Conservation (phyloP, 495 filamentous ascomycete genomes). For the Neurospora intermedia region DNA sequence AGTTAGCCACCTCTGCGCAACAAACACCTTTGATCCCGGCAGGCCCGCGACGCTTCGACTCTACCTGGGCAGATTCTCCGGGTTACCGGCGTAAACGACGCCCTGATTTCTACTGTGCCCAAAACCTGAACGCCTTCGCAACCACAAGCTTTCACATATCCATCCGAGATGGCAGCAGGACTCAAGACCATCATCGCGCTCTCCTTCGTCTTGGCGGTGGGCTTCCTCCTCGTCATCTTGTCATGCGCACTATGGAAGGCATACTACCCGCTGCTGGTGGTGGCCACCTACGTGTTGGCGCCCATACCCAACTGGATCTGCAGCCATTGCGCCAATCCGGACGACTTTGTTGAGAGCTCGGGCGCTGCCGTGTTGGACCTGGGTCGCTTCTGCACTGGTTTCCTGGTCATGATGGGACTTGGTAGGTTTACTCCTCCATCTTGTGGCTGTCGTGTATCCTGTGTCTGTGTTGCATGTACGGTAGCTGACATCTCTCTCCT, state of each 20-base stretch:
- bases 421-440: constrained; percentile 48
- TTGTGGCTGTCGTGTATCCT: background rate
- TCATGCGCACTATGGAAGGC: constrained; percentile 88
- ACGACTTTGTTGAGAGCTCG: constrained; percentile 87
- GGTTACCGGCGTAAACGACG: constrained; percentile 4
- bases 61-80: background rate
- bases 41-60: background rate
- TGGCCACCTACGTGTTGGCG: constrained; percentile 88
- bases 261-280: constrained; percentile 88
- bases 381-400: constrained; percentile 88
- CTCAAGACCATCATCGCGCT: constrained; percentile 98
- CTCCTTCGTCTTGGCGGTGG: constrained; percentile 97
- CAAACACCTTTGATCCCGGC: background rate
- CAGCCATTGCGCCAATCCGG: constrained; percentile 73
- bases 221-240: constrained; percentile 97
- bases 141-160: background rate
- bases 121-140: background rate
- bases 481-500: constrained; percentile 9
- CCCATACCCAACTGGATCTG: constrained; percentile 96
- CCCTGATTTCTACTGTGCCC: background rate
- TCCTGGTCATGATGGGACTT: constrained; percentile 95
- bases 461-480: background rate
- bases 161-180: constrained; percentile 61
- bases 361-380: constrained; percentile 78
- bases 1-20: background rate